Conservation (phyloP, 1,284 basidiomycete species). For the Apiotrichum gracile region DNA sequence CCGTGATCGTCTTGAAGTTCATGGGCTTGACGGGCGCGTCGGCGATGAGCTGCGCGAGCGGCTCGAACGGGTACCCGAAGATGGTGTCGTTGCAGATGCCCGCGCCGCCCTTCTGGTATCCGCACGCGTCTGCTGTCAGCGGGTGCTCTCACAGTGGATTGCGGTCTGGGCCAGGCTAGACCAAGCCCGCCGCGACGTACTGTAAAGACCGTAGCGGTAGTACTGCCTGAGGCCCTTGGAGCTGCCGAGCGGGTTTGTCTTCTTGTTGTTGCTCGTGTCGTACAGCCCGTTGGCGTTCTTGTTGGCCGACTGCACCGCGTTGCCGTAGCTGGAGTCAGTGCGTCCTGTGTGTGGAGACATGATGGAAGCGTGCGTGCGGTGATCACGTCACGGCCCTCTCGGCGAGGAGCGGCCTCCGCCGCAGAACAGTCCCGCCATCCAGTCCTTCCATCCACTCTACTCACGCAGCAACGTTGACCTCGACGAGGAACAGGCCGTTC, state of each 20-base stretch:
- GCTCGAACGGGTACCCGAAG: conserved; percentile 41
- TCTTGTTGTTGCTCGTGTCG: conserved; percentile 5
- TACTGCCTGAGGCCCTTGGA: conserved; percentile 36
- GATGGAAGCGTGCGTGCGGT: too few species aligned
- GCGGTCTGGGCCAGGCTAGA: too few species aligned
- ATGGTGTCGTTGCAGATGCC: conserved; percentile 43
- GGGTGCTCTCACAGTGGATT: neutral
- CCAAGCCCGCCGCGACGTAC: conserved; percentile 22
- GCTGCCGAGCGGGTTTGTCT: conserved; percentile 27
- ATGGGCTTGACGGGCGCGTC: conserved; percentile 37
- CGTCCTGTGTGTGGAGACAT: neutral
- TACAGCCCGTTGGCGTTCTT: conserved; percentile 18
- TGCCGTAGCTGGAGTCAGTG: conserved; percentile 26
- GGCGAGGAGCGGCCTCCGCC: too few species aligned
- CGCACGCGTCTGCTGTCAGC: conserved; percentile 31
- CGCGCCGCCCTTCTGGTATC: conserved; percentile 34
- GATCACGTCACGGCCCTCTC: too few species aligned
- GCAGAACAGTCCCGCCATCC: neutral
- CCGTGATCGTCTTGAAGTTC: conserved; percentile 24
- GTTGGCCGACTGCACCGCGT: conserved; percentile 26
- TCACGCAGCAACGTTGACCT: conserved; percentile 42
- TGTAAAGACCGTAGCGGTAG: conserved; percentile 45
- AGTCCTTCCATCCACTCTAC: conserved; percentile 7
- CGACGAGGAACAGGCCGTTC: conserved; percentile 35
- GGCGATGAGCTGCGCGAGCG: conserved; percentile 34